phyloP scores from a whole-genome alignment of 2,329 filamentous ascomycete species.

The Aspergillus transmontanensis region DNA sequence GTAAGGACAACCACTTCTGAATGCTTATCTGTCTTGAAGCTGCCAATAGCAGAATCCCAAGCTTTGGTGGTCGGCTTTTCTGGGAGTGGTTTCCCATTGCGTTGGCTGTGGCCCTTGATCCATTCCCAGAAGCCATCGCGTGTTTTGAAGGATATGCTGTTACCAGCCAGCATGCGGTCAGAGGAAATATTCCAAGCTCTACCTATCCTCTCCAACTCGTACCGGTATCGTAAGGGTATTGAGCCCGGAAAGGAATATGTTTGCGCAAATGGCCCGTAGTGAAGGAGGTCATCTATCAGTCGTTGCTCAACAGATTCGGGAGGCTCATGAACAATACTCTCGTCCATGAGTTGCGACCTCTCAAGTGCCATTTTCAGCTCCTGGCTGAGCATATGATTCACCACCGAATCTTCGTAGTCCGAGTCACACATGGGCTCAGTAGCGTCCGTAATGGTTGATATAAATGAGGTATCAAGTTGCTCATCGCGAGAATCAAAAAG shows the following conservation, averaged over 20 bases:
- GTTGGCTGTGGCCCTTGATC: constrained; percentile 29
- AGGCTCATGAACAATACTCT: constrained; percentile 8
- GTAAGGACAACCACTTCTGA: constrained; percentile 44
- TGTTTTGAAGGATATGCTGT: constrained; percentile 25
- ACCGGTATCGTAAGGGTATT: constrained; percentile 38
- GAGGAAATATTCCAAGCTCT: constrained; percentile 31
- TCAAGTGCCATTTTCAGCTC: constrained; percentile 19
- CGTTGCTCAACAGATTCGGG: constrained; percentile 20
- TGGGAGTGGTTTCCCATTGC: constrained; percentile 27
- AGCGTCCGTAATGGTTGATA: constrained; percentile 27
- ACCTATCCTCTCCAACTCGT: constrained; percentile 41
- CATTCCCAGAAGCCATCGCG: constrained; percentile 39
- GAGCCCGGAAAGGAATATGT: constrained; percentile 27
- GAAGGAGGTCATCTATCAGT: constrained; percentile 32
- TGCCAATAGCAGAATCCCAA: constrained; percentile 38
- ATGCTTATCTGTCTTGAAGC: constrained; percentile 36
- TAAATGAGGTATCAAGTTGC: constrained; percentile 29
- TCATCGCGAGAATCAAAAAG: constrained; percentile 16
- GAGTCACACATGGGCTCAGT: constrained; percentile 29
- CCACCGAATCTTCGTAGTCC: constrained; percentile 31
- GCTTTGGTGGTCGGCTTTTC: constrained; percentile 33
- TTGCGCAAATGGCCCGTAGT: constrained; percentile 40
- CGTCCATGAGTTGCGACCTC: not conserved
- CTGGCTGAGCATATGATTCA: constrained; percentile 23
- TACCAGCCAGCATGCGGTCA: constrained; percentile 31